Conservation (phyloP, 2,329 filamentous ascomycete species). For the Curvularia lunata region DNA sequence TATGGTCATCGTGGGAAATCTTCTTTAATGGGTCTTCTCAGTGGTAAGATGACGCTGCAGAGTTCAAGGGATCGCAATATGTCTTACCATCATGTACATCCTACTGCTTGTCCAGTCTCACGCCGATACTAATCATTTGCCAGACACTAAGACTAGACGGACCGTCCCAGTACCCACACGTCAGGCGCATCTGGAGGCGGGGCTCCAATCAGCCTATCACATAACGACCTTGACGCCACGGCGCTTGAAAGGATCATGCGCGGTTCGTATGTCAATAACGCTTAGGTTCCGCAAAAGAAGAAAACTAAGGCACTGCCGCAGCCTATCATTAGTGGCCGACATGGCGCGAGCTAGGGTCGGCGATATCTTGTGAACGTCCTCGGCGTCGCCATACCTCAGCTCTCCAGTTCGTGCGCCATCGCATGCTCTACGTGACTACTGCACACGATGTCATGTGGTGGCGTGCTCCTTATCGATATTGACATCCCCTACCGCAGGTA, state of each 20-base stretch:
- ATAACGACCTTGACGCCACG: slow-evolving; percentile 12
- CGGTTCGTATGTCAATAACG: slow-evolving; percentile 11
- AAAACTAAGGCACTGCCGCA: slow-evolving; percentile 5
- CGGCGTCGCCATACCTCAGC: slow-evolving; percentile 1
- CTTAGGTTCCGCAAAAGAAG: slow-evolving; percentile 10
- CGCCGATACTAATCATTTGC: neutral
- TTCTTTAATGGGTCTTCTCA: neutral
- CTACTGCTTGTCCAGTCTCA: neutral
- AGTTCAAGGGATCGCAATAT: neutral
- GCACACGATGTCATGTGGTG: neutral
- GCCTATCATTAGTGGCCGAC: slow-evolving; percentile 14
- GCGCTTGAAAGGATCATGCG: slow-evolving; percentile 19
- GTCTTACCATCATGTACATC: neutral
- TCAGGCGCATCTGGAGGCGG: neutral
- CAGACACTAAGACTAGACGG: slow-evolving; percentile 3
- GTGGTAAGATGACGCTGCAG: neutral
- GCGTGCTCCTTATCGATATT: slow-evolving; percentile 8
- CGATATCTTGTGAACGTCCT: slow-evolving; percentile 1
- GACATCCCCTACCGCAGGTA: slow-evolving; percentile 2
- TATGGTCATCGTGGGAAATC: neutral
- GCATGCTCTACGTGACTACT: neutral
- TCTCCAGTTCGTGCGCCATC: slow-evolving; percentile 3
- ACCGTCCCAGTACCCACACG: slow-evolving; percentile 3
- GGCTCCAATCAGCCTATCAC: slow-evolving; percentile 1
- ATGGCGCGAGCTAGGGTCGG: slow-evolving; percentile 6